These are phyloP conservation scores for Litchi chinensis DNA, from an alignment of 345 rosid species.

Conservation along the genomic window DNA sequence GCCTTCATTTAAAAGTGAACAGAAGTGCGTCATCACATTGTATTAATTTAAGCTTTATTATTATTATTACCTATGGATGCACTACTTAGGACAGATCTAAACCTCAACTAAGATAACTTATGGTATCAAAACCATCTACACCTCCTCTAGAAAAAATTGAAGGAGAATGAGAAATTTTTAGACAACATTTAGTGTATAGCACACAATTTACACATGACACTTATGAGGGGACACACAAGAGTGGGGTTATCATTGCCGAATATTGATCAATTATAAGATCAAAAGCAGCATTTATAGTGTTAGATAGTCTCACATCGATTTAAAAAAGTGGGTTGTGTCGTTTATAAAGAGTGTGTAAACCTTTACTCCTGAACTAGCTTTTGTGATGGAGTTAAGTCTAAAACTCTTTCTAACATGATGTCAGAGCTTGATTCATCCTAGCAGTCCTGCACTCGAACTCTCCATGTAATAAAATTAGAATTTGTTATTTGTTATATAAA, in stretches of 20 bases:
- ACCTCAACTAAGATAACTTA: neutral
- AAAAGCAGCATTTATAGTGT: neutral
- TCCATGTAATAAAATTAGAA: too few relatives aligned
- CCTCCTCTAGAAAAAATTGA: neutral
- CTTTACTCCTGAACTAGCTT: too few relatives aligned
- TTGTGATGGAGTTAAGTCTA: too few relatives aligned
- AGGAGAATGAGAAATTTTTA: neutral
- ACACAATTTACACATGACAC: neutral
- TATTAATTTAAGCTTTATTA: slow-evolving; percentile 6
- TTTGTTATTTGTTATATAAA: too few relatives aligned
- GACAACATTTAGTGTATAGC: neutral
- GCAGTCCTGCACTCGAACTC: too few relatives aligned
- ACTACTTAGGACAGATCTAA: neutral
- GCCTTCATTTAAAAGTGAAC: neutral
- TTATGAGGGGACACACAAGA: neutral
- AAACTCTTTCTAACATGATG: too few relatives aligned
- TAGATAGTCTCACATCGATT: too few relatives aligned
- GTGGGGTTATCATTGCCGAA: neutral
- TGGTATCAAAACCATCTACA: neutral
- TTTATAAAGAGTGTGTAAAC: too few relatives aligned
- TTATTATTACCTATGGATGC: neutral
- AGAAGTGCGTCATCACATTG: neutral
- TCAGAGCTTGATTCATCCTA: too few relatives aligned
- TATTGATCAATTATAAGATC: neutral
- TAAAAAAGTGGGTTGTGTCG: too few relatives aligned